Base-by-base conservation (phyloP, 345 rosid species). In the Eucalyptus cloeziana region DNA sequence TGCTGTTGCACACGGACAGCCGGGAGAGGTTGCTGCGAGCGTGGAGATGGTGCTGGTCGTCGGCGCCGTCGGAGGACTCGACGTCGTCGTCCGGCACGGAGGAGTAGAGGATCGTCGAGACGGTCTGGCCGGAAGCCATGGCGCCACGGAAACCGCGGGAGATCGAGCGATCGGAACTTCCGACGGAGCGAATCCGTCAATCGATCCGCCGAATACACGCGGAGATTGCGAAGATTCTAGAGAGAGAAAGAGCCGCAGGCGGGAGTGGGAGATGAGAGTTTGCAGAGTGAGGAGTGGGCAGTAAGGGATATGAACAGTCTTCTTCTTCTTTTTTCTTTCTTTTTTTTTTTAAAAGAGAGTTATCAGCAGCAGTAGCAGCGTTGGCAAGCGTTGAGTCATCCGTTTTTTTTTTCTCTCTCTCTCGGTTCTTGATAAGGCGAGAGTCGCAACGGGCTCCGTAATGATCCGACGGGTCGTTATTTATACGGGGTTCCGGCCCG, bases 1-100 rank as follows among this genome's bases (percentile, higher is more conserved):
- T 96, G 90, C 95, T 94, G 2, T 96, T 94, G 80, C 97, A 97
- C 86, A 96, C 80, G 37, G 99, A 96, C 22, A 96, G 89, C 91
- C 99, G 92, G 16, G 99, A 97, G n/a, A 97, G 81, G 85, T 54
- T 91, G 8, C 90, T 94, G 4, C 86, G 86, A 33, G 93, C 94
- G 47, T 90, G 94, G 7, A 92, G 93, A 44, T 89, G 92, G 49
- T 90, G 90, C 44, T 89, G 87, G 49, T 91, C 95, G 87, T 93
- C 94, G 87, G 95, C 94, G 64, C 91, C 93, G 54, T 95, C 95
- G 85, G 93, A 94, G 14, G 91, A 92, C 21, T 93, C 95, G 30
- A 92, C 92, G 16, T 85, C 89, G n/a, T 40, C 85, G 11, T 76
- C 85, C 30, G 45, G 15, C 47, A 40, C 47, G 85, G 85, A 76